phyloP scores from a whole-genome alignment of 2,329 filamentous ascomycete genomes.

The Cercospora sp. region DNA sequence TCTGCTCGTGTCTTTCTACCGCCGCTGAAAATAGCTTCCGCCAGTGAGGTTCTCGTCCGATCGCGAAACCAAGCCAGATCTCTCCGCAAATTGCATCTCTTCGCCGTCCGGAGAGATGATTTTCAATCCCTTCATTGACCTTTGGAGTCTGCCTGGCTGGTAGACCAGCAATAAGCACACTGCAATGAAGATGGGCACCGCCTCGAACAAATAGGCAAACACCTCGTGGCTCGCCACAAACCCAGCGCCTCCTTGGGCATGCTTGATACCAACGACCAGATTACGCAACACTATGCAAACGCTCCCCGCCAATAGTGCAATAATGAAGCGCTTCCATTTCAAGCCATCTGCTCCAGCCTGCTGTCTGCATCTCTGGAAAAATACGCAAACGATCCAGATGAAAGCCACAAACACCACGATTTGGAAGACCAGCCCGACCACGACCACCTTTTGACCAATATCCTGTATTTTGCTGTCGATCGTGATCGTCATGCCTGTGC shows the following conservation, averaged over 20 bases:
- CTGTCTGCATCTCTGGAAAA: slow-evolving; percentile 46
- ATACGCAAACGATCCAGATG: slow-evolving; percentile 50
- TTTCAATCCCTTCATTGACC: slow-evolving; percentile 5
- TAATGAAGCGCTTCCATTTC: slow-evolving; percentile 41
- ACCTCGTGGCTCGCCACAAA: slow-evolving; percentile 47
- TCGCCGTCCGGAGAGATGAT: not conserved
- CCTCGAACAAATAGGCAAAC: slow-evolving; percentile 51
- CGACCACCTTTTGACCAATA: slow-evolving; percentile 54
- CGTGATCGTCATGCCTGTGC: slow-evolving; percentile 39
- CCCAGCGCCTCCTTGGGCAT: slow-evolving; percentile 46
- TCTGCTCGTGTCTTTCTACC: not conserved
- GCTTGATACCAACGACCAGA: slow-evolving; percentile 53
- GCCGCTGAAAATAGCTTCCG: not conserved
- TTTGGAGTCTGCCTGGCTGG: slow-evolving; percentile 19
- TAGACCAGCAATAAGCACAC: slow-evolving; percentile 27
- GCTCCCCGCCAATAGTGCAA: slow-evolving; percentile 45
- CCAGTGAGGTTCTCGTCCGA: not conserved
- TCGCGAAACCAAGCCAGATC: not conserved
- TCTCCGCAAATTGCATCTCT: not conserved
- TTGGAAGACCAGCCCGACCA: slow-evolving; percentile 60
- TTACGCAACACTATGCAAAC: slow-evolving; percentile 50
- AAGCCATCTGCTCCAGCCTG: slow-evolving; percentile 23
- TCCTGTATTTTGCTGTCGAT: slow-evolving; percentile 31
- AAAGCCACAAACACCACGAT: slow-evolving; percentile 61
- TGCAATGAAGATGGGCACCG: slow-evolving; percentile 42